phyloP scores from a whole-genome alignment of 805 yeast species.

The Scheffersomyces amazonensis region DNA sequence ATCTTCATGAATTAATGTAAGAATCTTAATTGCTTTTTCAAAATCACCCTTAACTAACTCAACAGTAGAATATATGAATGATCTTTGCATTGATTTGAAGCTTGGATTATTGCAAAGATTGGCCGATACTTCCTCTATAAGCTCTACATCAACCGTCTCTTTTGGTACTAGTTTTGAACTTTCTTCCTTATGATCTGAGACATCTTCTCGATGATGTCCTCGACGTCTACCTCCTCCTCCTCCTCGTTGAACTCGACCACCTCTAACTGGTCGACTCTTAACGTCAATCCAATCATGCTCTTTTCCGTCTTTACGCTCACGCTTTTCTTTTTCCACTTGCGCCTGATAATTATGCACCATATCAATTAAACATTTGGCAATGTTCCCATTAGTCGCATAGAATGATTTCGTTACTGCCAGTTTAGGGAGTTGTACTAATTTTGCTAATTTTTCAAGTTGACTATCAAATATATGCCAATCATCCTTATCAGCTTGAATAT shows the following conservation, averaged over 20 bases:
- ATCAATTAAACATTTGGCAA: slow-evolving; percentile 32
- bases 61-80: not conserved
- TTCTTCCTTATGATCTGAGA: no score
- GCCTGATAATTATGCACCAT: slow-evolving; percentile 19
- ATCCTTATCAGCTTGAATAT: slow-evolving; percentile 22
- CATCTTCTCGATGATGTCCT: no score
- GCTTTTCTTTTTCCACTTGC: not conserved
- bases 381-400: slow-evolving; percentile 22
- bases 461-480: slow-evolving; percentile 19
- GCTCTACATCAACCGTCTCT: no score
- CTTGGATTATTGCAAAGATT: no score
- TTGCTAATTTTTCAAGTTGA: slow-evolving; percentile 18
- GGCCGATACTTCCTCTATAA: no score
- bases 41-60: not conserved
- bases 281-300: not conserved
- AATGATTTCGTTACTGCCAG: slow-evolving; percentile 11
- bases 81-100: slow-evolving; percentile 20
- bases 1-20: no score
- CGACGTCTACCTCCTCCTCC: not conserved
- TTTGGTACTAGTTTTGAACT: no score
- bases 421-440: no score
- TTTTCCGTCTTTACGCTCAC: not conserved
- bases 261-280: not conserved
- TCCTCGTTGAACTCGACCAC: slow-evolving; percentile 28
- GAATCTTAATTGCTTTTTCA: not conserved